These are phyloP conservation scores for Rhynchospora breviuscula DNA, from an alignment of 176 grass and related monocot genomes.

Conservation along the genomic window DNA sequence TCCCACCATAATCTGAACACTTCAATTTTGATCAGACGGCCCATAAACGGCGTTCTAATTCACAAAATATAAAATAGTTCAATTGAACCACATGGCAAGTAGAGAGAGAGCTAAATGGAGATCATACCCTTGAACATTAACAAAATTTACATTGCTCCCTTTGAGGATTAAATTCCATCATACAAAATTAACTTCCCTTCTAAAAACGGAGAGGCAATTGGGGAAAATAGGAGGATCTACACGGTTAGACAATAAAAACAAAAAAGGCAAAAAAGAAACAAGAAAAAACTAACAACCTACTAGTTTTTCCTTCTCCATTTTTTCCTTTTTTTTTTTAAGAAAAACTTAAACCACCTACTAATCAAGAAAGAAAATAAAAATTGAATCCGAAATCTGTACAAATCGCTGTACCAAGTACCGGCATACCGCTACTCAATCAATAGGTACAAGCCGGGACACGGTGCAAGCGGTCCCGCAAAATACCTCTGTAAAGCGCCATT, in stretches of 20 bases:
- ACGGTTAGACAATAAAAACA: background rate
- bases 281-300: background rate
- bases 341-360: background rate
- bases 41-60: background rate
- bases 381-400: background rate
- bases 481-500: conserved; percentile 80
- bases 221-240: background rate
- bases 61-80: background rate
- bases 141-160: conserved; percentile 10
- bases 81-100: background rate
- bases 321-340: background rate
- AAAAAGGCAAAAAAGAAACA: background rate
- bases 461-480: conserved; percentile 67
- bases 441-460: conserved; percentile 53
- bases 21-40: too few relatives aligned
- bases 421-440: conserved; percentile 15
- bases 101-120: background rate
- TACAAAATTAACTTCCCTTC: background rate
- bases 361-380: conserved; percentile 15
- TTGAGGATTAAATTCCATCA: background rate
- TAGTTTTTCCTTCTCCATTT: background rate
- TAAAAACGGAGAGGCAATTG: background rate
- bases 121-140: background rate
- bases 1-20: too few relatives aligned
- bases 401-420: background rate